Evolutionary conservation across 306 rosid genomes (phyloP), one percentile per base, ranked within the genome.

Genomic region (Carpinus viminea): DNA sequence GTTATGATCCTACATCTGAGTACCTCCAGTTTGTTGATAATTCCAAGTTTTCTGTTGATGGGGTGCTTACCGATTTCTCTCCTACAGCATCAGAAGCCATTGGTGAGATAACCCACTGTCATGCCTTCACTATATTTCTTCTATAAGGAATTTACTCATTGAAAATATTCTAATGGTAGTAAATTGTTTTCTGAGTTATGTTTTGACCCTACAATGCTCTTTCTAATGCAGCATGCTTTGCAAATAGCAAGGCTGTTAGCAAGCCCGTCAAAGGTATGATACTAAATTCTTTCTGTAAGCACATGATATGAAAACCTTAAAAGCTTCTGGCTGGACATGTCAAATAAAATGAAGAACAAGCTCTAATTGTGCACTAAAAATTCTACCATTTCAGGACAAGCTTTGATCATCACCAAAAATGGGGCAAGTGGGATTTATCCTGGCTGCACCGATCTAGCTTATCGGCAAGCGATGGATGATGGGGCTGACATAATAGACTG

Each of bases 391-490:
- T 83, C 85, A 90, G 93, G 85, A 80, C 70, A 70, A 76, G 66
- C 91, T 53, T 80, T 89, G 90, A 68, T 91, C 85, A 96, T 96
- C 76, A 84, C 81, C 73, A 86, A 80, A 77, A 88, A 90, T 41
- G 99, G 99, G 66, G 98, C 98, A 57, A 89, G 98, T 38, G 96
- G 96, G 47, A 76, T 84, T 76, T 96, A 81, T 78, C 97, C 99
- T 3, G 96, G 97, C 51, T 34, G 89, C 89, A 88, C 96, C 0
- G 98, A 96, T 85, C 88, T 96, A 65, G 94, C 99, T 68, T 96
- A 96, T 73, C 81, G 90, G 51, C 85, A 75, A 83, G 97, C 99
- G 50, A 71, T 96, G 77, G 82, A 80, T 15, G 96, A 91, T 18
- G 98, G 97, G 0, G 86, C 91, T 0, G 97, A 96, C 81, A 82